Conservation (phyloP, 768 basidiomycete species). For the Tricholoma flavovirens region DNA sequence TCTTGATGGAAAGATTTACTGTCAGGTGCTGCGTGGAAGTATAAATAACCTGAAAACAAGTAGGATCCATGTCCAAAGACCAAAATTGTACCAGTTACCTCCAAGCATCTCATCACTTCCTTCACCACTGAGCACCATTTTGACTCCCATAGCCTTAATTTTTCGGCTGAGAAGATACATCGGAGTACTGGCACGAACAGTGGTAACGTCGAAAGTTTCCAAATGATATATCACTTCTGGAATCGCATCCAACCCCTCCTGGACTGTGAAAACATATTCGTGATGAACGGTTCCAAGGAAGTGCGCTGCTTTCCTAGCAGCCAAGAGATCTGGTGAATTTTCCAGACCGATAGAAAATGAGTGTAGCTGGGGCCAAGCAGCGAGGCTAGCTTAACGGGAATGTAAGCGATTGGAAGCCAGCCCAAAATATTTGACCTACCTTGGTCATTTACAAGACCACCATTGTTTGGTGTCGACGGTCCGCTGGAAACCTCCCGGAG, state of each 20-base stretch:
- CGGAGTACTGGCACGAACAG: conserved; percentile 93
- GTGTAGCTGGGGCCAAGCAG: conserved; percentile 92
- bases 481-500: conserved; percentile 50
- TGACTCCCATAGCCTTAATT: conserved; percentile 99
- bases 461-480: conserved; percentile 44
- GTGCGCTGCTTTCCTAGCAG: conserved; percentile 89
- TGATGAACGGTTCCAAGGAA: conserved; percentile 95
- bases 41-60: conserved; percentile 73
- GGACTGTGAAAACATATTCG: conserved; percentile 96
- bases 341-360: conserved; percentile 97
- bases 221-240: conserved; percentile 97
- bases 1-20: conserved; percentile 89
- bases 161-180: conserved; percentile 98
- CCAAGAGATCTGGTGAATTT: conserved; percentile 91
- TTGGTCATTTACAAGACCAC: conserved; percentile 42
- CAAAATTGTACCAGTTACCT: conserved; percentile 41
- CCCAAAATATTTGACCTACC: conserved; percentile 32
- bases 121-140: conserved; percentile 98
- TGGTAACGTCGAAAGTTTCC: conserved; percentile 98
- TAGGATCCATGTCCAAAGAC: neutral
- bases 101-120: conserved; percentile 97
- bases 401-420: conserved; percentile 4
- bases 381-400: conserved; percentile 52
- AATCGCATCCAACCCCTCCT: conserved; percentile 95
- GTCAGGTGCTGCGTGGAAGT: conserved; percentile 98